Percentiles rank a stretch among this genome's conserved stretches.
Conservation (phyloP, 2,329 filamentous ascomycete genomes). For the Metarhizium anisopliae region DNA sequence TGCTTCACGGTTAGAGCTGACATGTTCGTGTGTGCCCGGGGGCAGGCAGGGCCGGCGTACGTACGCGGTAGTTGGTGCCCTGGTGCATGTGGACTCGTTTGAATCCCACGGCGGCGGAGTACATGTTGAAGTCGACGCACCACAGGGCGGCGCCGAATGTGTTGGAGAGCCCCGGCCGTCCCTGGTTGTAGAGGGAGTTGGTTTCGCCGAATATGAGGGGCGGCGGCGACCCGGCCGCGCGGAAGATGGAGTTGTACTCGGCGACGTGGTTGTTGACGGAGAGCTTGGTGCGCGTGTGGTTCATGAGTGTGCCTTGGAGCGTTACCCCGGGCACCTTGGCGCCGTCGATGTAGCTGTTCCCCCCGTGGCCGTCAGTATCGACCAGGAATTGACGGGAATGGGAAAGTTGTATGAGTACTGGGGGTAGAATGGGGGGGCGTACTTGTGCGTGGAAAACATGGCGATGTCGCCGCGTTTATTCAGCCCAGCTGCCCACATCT, state of each 20-base stretch:
- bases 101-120: slow-evolving; percentile 46
- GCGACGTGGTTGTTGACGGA: slow-evolving; percentile 34
- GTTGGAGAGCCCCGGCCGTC: slow-evolving; percentile 52
- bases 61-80: slow-evolving; percentile 49
- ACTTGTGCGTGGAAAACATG: slow-evolving; percentile 53
- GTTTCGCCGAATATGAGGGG: slow-evolving; percentile 52
- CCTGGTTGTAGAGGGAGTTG: slow-evolving; percentile 55
- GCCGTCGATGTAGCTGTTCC: slow-evolving; percentile 50
- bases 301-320: slow-evolving; percentile 53
- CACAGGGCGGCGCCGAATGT: slow-evolving; percentile 58
- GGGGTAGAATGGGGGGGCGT: slow-evolving; percentile 1
- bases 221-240: slow-evolving; percentile 14
- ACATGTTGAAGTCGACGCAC: slow-evolving; percentile 54
- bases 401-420: background rate
- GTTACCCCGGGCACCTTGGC: slow-evolving; percentile 52
- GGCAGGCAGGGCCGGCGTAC: background rate
- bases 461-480: slow-evolving; percentile 38
- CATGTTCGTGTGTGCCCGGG: too few species aligned
- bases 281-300: slow-evolving; percentile 44
- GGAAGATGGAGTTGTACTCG: slow-evolving; percentile 33
- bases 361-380: background rate
- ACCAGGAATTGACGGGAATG: too few species aligned
- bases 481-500: slow-evolving; percentile 45
- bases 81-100: slow-evolving; percentile 54
- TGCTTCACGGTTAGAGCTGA: slow-evolving; percentile 5